Evolutionary conservation across 139 green algal genomes (phyloP), one percentile per base, ranked within the genome.

Genomic region (Trebouxia sp.): DNA sequence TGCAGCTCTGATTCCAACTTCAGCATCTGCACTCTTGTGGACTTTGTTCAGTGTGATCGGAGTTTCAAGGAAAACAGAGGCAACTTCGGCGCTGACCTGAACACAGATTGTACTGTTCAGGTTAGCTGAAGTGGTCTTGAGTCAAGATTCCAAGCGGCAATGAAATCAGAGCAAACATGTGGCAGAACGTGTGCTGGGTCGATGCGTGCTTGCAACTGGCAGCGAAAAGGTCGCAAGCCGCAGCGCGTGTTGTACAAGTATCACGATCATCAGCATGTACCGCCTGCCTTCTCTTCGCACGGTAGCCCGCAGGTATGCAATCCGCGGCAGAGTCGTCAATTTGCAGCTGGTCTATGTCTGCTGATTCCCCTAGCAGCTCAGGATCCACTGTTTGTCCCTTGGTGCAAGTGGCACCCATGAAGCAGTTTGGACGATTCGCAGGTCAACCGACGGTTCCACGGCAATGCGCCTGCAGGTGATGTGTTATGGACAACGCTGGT

Each of bases 21-120:
- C 53, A 38, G 80, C 55, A n/a, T 75, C 70, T 37, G 51, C 8
- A 35, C 69, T 80, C 41, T 84, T 80, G 24, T 69, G 48, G 5
- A 62, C 24, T 26, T 50, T 56, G 15, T 42, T 39, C n/a, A 55
- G 50, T 24, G 43, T 24, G 9, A 69, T 20, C 22, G 69, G 69
- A 12, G 47, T 24, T 15, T 37, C 15, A 42, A 76, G 26, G 22
- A 41, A 56, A 6, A 82, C 38, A 11, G 39, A n/a, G 6, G 55
- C 56, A 17, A 82, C 77, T 45, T 82, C 77, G 38, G 77, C 77
- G 32, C 77, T 82, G n/a, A 82, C 77, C 77, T 82, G 77, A 26
- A 76, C 10, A 22, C 50, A 1, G 26, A 17, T 22, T 28, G 50
- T 28, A 22, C n/a, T n/a, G n/a, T n/a, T n/a, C n/a, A n/a, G n/a